phyloP scores from a whole-genome alignment of 2,329 filamentous ascomycete genomes.

The Drechslerella dactyloides region DNA sequence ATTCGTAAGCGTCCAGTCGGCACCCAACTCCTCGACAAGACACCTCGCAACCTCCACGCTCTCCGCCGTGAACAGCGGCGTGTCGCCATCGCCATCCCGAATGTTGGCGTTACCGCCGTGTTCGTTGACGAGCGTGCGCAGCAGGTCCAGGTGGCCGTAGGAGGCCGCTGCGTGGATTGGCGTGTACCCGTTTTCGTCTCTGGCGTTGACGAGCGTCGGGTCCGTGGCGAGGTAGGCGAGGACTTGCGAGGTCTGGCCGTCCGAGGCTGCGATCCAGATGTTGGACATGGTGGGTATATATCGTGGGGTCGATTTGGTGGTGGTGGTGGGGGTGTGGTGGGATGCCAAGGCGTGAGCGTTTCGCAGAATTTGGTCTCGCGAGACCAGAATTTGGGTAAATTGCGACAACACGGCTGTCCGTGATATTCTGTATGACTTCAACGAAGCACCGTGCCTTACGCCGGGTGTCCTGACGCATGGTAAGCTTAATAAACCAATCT shows the following conservation, averaged over 20 bases:
- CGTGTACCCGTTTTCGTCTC: constrained; percentile 93
- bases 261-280: constrained; percentile 64
- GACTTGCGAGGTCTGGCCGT: constrained; percentile 77
- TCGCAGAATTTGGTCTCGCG: constrained; percentile 22
- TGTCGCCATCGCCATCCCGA: constrained; percentile 88
- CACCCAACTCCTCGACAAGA: constrained; percentile 80
- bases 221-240: constrained; percentile 75
- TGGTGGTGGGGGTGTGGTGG: constrained; percentile 21
- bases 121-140: constrained; percentile 75
- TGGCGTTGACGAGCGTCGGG: constrained; percentile 75
- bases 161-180: constrained; percentile 90
- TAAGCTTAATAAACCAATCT: no score
- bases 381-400: constrained; percentile 9
- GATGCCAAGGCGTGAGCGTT: constrained; percentile 24
- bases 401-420: no score
- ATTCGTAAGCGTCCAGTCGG: constrained; percentile 71
- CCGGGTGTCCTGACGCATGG: no score
- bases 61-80: constrained; percentile 91
- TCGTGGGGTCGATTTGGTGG: background rate
- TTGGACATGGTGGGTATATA: constrained; percentile 41
- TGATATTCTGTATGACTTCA: no score
- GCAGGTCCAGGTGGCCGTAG: constrained; percentile 83
- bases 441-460: no score
- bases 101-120: constrained; percentile 81
- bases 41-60: constrained; percentile 76